Conservation (phyloP, 192 early-diverging fungal species). For the Dissophora ornata region DNA sequence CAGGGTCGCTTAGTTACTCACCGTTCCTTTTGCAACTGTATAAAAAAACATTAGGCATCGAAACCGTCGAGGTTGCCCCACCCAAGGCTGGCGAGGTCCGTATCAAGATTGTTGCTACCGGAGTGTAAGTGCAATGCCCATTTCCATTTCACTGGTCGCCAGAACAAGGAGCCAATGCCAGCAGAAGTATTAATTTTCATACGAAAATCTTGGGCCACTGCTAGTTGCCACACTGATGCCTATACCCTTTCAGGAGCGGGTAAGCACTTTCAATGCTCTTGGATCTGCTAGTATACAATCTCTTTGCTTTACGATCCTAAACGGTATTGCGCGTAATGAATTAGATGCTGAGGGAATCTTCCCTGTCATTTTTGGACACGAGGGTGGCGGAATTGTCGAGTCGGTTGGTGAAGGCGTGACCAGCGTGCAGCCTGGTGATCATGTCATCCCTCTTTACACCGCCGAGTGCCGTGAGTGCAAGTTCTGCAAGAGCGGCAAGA, state of each 20-base stretch:
- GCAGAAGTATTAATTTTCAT: too few species aligned
- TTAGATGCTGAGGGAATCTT: conserved; percentile 80
- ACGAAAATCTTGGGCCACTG: neutral
- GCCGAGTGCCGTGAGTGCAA: conserved; percentile 95
- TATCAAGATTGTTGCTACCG: conserved; percentile 91
- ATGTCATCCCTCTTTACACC: conserved; percentile 94
- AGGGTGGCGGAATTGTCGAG: conserved; percentile 95
- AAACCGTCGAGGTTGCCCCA: conserved; percentile 94
- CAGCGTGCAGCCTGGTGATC: conserved; percentile 89
- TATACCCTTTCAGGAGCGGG: conserved; percentile 91
- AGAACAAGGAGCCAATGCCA: neutral
- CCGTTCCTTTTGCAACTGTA: too few species aligned
- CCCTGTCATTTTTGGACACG: conserved; percentile 95
- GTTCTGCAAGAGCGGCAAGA: conserved; percentile 97
- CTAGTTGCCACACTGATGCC: conserved; percentile 88
- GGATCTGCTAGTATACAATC: neutral
- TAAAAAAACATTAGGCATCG: conserved; percentile 70
- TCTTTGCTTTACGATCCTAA: too few species aligned
- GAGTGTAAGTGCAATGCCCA: conserved; percentile 67
- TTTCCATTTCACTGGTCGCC: neutral
- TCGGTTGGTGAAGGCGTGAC: conserved; percentile 97
- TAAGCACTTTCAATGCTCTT: conserved; percentile 8
- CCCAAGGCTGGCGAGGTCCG: conserved; percentile 95
- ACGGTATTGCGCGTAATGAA: too few species aligned
- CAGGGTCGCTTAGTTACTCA: neutral